A percentile compares a stretch with the other conserved stretches of the same genome.
phyloP scores from a whole-genome alignment of 257 asterid species.

The Lantana camara region DNA sequence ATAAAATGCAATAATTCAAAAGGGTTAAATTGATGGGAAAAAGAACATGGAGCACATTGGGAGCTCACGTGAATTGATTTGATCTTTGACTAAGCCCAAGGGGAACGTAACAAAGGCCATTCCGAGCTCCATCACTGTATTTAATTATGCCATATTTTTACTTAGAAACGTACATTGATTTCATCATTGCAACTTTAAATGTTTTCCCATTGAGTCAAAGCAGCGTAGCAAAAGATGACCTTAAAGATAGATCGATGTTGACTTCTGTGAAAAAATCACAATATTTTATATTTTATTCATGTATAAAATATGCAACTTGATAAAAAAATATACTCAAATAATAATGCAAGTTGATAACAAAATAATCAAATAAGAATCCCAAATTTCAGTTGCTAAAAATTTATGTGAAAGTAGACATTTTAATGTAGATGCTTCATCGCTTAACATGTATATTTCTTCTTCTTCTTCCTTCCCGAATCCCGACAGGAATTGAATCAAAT shows the following conservation, averaged over 20 bases:
- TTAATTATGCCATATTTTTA: background rate
- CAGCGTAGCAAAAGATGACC: background rate
- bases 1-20: background rate
- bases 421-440: too few relatives aligned
- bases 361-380: too few relatives aligned
- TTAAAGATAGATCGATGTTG: background rate
- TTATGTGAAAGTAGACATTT: too few relatives aligned
- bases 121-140: conserved; percentile 20
- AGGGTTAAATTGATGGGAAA: conserved; percentile 11
- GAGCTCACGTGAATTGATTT: conserved; percentile 18
- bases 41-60: conserved; percentile 18
- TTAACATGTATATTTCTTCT: too few relatives aligned
- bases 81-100: conserved; percentile 25
- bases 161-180: background rate
- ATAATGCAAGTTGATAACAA: too few relatives aligned
- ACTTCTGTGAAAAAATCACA: conserved; percentile 1
- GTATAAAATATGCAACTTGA: background rate
- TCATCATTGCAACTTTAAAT: conserved; percentile 5
- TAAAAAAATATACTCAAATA: too few relatives aligned
- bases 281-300: background rate
- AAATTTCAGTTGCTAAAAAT: too few relatives aligned
- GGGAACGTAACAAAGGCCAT: conserved; percentile 20
- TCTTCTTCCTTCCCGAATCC: too few relatives aligned
- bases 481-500: too few relatives aligned
- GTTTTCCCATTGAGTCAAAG: conserved; percentile 14